phyloP scores from a whole-genome alignment of 1,284 basidiomycete species.

The Xerocomus nothofagi region DNA sequence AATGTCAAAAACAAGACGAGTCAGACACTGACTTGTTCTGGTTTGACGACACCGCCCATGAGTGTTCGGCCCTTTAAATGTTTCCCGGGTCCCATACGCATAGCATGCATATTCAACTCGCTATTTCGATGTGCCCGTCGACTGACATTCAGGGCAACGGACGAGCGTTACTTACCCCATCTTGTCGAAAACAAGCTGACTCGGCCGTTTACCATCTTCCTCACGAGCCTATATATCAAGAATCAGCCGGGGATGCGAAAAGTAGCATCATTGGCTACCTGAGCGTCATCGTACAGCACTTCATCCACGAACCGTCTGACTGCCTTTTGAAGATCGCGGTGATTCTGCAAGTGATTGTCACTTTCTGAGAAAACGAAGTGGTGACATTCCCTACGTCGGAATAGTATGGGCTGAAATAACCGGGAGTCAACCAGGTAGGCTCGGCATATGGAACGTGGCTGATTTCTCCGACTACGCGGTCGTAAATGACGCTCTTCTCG shows the following conservation, averaged over 20 bases:
- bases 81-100: slow-evolving; percentile 86
- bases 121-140: slow-evolving; percentile 35
- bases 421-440: slow-evolving; percentile 63
- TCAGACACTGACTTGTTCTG: slow-evolving; percentile 67
- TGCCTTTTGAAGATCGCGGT: slow-evolving; percentile 44
- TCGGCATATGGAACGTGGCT: slow-evolving; percentile 71
- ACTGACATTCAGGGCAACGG: background rate
- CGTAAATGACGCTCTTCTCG: slow-evolving; percentile 49
- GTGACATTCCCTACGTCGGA: slow-evolving; percentile 44
- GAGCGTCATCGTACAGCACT: slow-evolving; percentile 47
- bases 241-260: slow-evolving; percentile 1
- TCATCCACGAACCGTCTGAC: slow-evolving; percentile 47
- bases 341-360: slow-evolving; percentile 36
- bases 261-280: slow-evolving; percentile 24
- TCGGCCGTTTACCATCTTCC: slow-evolving; percentile 73
- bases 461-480: slow-evolving; percentile 47
- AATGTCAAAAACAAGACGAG: background rate
- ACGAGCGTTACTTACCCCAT: slow-evolving; percentile 55
- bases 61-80: slow-evolving; percentile 82
- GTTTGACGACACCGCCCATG: slow-evolving; percentile 80
- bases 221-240: slow-evolving; percentile 57
- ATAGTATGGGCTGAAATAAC: slow-evolving; percentile 71
- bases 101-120: slow-evolving; percentile 75
- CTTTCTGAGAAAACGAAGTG: background rate
- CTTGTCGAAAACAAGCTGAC: slow-evolving; percentile 62